Evolutionary conservation across 2,329 filamentous ascomycete species (phyloP).

Genomic region (Xylariales sp.): DNA sequence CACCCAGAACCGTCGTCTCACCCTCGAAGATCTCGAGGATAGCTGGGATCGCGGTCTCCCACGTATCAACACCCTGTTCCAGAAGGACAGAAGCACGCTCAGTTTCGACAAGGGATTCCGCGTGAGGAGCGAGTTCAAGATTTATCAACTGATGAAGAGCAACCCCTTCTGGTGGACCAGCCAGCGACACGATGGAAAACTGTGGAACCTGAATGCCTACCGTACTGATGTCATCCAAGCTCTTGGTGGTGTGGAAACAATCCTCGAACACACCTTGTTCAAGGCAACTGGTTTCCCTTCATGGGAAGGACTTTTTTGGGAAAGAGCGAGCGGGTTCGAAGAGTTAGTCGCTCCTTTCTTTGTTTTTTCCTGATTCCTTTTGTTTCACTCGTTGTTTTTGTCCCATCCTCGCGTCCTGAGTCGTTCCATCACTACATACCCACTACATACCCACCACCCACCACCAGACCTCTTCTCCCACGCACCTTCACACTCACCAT

Average conservation of each 20-base stretch:
- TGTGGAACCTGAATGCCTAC: conserved; percentile 97
- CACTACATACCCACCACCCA: no score
- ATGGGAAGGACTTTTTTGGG: conserved; percentile 83
- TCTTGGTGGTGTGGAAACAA: conserved; percentile 93
- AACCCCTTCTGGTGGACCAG: conserved; percentile 99
- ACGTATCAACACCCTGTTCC: conserved; percentile 97
- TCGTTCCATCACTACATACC: no score
- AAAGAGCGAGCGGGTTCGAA: no score
- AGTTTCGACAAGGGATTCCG: conserved; percentile 99
- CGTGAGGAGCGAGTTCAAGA: conserved; percentile 92
- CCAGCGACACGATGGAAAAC: conserved; percentile 91
- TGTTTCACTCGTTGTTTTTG: no score
- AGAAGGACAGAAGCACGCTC: conserved; percentile 94
- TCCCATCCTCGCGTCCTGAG: no score
- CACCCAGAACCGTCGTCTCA: conserved; percentile 91
- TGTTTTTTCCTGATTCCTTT: no score
- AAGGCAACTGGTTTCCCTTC: conserved; percentile 95
- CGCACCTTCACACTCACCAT: no score
- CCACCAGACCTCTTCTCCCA: no score
- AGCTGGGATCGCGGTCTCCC: conserved; percentile 97
- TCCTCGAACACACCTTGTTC: conserved; percentile 93
- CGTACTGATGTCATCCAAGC: conserved; percentile 96
- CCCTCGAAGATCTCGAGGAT: conserved; percentile 93
- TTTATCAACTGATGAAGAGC: conserved; percentile 98
- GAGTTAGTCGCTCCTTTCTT: no score